Conservation (phyloP, 83 land plant genomes). For the Larix sibirica region DNA sequence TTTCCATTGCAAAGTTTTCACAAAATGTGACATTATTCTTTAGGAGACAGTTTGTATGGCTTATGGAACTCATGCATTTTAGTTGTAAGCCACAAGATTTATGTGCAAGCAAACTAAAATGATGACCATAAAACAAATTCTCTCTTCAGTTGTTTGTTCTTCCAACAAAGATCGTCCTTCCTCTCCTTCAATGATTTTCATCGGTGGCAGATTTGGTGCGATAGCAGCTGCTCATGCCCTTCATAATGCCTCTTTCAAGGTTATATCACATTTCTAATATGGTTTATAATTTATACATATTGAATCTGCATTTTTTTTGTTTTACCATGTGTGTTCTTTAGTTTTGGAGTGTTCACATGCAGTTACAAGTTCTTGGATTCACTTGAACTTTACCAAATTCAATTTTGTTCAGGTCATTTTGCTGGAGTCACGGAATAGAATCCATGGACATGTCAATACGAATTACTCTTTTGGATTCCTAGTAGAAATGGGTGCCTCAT, state of each 20-base stretch:
- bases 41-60: too few relatives aligned
- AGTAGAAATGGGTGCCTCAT: slow-evolving; percentile 98
- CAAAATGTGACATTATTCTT: too few relatives aligned
- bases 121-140: too few relatives aligned
- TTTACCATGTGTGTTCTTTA: not conserved
- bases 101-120: too few relatives aligned
- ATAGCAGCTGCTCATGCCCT: slow-evolving; percentile 80
- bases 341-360: not conserved
- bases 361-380: not conserved
- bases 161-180: too few relatives aligned
- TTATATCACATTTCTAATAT: slow-evolving; percentile 11
- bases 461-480: slow-evolving; percentile 95
- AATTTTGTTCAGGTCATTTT: slow-evolving; percentile 59
- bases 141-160: too few relatives aligned
- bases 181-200: slow-evolving; percentile 71
- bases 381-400: not conserved
- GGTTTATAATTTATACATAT: not conserved
- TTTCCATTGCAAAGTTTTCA: too few relatives aligned
- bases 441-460: slow-evolving; percentile 92
- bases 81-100: too few relatives aligned
- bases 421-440: slow-evolving; percentile 86
- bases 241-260: slow-evolving; percentile 68
- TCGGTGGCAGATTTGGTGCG: slow-evolving; percentile 90
- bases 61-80: too few relatives aligned
- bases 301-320: not conserved